Evolutionary conservation across 257 asterid species (phyloP).

Genomic region (Nicotiana tomentosiformis): DNA sequence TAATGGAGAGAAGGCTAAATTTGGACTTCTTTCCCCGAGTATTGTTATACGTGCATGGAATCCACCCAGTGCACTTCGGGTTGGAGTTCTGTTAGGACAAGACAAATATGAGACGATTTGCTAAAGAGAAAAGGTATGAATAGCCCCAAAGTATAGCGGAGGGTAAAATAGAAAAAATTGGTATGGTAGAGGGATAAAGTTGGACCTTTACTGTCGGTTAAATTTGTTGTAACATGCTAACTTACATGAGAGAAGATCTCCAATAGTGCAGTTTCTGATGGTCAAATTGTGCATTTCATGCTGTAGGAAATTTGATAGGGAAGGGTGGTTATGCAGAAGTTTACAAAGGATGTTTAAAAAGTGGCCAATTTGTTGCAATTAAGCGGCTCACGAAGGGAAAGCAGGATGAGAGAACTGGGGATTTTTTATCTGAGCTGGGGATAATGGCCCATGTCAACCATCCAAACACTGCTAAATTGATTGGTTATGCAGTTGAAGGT

Average conservation of each 20-base stretch:
- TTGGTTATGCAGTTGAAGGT: constrained; percentile 85
- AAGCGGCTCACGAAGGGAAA: constrained; percentile 59
- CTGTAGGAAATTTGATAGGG: constrained; percentile 57
- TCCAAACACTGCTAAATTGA: constrained; percentile 79
- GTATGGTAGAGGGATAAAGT: too few species aligned
- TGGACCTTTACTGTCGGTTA: too few species aligned
- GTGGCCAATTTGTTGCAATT: constrained; percentile 65
- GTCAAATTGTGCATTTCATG: background rate
- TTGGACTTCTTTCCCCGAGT: too few species aligned
- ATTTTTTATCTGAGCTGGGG: constrained; percentile 78
- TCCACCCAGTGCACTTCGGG: too few species aligned
- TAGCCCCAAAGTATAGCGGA: too few species aligned
- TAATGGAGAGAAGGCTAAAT: too few species aligned
- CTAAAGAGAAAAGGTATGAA: too few species aligned
- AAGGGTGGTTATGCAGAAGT: constrained; percentile 94
- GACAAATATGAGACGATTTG: too few species aligned
- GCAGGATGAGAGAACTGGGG: constrained; percentile 55
- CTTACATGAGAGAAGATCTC: background rate
- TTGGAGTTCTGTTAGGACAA: too few species aligned
- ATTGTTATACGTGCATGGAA: too few species aligned
- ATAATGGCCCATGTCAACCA: constrained; percentile 91
- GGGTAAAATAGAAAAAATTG: too few species aligned
- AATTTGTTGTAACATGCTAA: background rate
- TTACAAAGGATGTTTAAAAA: constrained; percentile 61
- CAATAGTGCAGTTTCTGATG: background rate